These are phyloP conservation scores for Nevesoporus exiguus DNA, from an alignment of 768 basidiomycete genomes.

Conservation along the genomic window DNA sequence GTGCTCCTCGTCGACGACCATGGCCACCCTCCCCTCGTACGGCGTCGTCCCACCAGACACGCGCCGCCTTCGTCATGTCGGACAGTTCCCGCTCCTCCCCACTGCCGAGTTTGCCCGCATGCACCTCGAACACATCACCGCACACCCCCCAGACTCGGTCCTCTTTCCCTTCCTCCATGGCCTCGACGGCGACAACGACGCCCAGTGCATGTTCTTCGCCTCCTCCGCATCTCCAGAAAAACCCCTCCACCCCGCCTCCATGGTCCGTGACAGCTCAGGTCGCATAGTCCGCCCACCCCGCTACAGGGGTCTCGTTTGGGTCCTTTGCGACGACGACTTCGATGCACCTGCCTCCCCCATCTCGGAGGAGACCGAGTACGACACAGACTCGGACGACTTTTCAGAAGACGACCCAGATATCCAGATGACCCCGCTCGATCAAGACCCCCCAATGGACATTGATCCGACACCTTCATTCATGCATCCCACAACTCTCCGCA, in stretches of 20 bases:
- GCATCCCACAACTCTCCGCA: conserved; percentile 38
- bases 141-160: conserved; percentile 74
- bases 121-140: conserved; percentile 57
- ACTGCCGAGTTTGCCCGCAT: conserved; percentile 53
- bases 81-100: conserved; percentile 41
- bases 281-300: conserved; percentile 36
- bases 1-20: conserved; percentile 6
- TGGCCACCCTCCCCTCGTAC: conserved; percentile 12
- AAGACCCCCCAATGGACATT: conserved; percentile 27
- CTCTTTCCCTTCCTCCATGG: conserved; percentile 91
- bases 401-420: conserved; percentile 27
- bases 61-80: neutral
- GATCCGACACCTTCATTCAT: conserved; percentile 31
- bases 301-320: conserved; percentile 81
- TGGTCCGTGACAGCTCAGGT: conserved; percentile 24
- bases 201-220: conserved; percentile 80
- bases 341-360: conserved; percentile 18
- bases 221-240: conserved; percentile 22
- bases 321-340: conserved; percentile 71
- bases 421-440: conserved; percentile 30
- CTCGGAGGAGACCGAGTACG: conserved; percentile 29
- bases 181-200: conserved; percentile 74
- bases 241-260: conserved; percentile 16
- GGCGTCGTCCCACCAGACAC: conserved; percentile 22
- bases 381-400: conserved; percentile 28